Percentiles rank a stretch among this genome's conserved stretches.
phyloP scores from a whole-genome alignment of 2,329 filamentous ascomycete species.

The Fusarium sambucinum region DNA sequence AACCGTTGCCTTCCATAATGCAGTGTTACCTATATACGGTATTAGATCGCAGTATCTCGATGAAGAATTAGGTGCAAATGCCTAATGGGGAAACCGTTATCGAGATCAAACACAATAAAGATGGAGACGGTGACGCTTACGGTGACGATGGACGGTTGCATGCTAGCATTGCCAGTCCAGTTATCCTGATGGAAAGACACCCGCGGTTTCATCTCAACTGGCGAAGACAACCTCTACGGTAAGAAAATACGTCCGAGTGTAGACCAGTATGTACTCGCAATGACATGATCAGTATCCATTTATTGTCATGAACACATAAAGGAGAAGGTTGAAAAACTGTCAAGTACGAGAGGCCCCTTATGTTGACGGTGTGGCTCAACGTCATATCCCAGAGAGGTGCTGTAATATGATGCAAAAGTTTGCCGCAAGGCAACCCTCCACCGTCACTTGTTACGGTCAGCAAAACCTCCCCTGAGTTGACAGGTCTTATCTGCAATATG shows the following conservation, averaged over 20 bases:
- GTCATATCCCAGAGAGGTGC: constrained; percentile 36
- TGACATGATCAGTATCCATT: constrained; percentile 12
- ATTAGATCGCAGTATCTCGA: neutral
- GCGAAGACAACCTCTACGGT: neutral
- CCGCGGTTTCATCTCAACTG: neutral
- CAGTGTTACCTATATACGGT: neutral
- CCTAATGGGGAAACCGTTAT: neutral
- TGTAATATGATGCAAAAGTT: constrained; percentile 43
- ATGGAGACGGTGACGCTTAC: constrained; percentile 7
- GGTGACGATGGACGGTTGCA: neutral
- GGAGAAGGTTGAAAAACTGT: constrained; percentile 19
- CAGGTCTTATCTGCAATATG: neutral
- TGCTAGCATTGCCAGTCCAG: neutral
- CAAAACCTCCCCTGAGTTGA: neutral
- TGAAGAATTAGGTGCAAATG: neutral
- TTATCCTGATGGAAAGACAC: neutral
- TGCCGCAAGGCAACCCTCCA: constrained; percentile 32
- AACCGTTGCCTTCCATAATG: neutral
- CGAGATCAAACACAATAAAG: constrained; percentile 10
- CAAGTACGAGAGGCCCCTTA: constrained; percentile 1
- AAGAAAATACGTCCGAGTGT: constrained; percentile 5
- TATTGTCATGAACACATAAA: constrained; percentile 26
- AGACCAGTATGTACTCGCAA: neutral
- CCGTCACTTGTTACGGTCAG: constrained; percentile 9
- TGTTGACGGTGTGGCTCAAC: constrained; percentile 38